phyloP scores from a whole-genome alignment of 1,284 basidiomycete species.

The Ceratobasidium sp. region DNA sequence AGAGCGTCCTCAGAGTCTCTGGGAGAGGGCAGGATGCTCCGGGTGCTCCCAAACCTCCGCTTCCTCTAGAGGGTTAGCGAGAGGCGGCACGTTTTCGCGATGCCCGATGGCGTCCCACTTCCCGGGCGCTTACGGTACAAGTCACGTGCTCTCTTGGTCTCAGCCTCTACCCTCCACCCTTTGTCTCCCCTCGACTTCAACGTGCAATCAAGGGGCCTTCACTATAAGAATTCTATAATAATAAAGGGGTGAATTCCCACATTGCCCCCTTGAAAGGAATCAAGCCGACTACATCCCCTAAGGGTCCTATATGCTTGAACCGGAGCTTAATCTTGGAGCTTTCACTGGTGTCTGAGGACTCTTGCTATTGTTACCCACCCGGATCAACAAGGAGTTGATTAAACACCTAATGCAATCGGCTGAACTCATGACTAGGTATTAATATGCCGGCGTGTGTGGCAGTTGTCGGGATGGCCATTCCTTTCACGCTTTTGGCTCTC shows the following conservation, averaged over 20 bases:
- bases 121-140: no score
- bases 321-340: not conserved
- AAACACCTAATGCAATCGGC: not conserved
- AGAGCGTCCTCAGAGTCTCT: no score
- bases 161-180: not conserved
- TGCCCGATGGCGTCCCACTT: no score
- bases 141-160: not conserved
- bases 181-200: slow-evolving; percentile 29
- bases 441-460: not conserved
- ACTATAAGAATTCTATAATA: not conserved
- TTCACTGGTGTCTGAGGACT: not conserved
- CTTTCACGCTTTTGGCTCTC: not conserved
- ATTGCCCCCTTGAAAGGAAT: slow-evolving; percentile 20
- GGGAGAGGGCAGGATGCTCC: no score
- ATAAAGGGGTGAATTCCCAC: not conserved
- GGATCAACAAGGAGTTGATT: not conserved
- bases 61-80: no score
- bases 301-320: not conserved
- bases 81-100: no score
- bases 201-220: not conserved
- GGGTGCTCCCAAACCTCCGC: no score
- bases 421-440: not conserved
- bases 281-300: not conserved
- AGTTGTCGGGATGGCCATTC: not conserved
- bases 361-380: not conserved